Percentiles rank a stretch among this genome's conserved stretches.
phyloP scores from a whole-genome alignment of 441 rosid species.

The Oxalis stricta region DNA sequence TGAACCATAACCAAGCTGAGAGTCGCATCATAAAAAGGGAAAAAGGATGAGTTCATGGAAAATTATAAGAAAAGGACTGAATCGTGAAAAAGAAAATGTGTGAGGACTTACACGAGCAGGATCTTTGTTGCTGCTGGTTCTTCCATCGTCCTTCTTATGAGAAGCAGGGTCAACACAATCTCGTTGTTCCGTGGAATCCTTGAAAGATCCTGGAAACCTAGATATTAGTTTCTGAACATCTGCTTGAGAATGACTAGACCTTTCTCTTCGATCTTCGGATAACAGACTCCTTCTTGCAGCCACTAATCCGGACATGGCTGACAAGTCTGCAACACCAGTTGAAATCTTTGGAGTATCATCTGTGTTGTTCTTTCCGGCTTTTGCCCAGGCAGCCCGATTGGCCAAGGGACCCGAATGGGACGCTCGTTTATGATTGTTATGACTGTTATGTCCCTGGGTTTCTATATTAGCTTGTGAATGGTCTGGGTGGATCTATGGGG shows the following conservation, averaged over 20 bases:
- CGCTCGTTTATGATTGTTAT: slow-evolving; percentile 68
- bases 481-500: slow-evolving; percentile 92
- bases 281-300: slow-evolving; percentile 43
- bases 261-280: slow-evolving; percentile 38
- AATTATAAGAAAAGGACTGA: slow-evolving; percentile 72
- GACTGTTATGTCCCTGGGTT: slow-evolving; percentile 45
- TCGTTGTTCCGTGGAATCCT: slow-evolving; percentile 52
- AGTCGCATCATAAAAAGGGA: not conserved
- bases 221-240: slow-evolving; percentile 51
- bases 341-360: slow-evolving; percentile 55
- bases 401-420: slow-evolving; percentile 87
- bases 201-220: slow-evolving; percentile 84
- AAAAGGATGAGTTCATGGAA: not conserved
- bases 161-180: slow-evolving; percentile 21
- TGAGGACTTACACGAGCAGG: slow-evolving; percentile 59
- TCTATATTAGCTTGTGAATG: slow-evolving; percentile 47
- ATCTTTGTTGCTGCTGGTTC: slow-evolving; percentile 47
- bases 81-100: not conserved
- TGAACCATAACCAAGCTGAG: slow-evolving; percentile 84
- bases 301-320: slow-evolving; percentile 37
- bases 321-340: slow-evolving; percentile 43
- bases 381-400: slow-evolving; percentile 70
- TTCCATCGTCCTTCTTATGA: slow-evolving; percentile 42
- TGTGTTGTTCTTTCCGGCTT: slow-evolving; percentile 38
- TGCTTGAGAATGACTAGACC: slow-evolving; percentile 26